phyloP scores from a whole-genome alignment of 371 early-diverging fungal genomes.

The Blakeslea trispora region DNA sequence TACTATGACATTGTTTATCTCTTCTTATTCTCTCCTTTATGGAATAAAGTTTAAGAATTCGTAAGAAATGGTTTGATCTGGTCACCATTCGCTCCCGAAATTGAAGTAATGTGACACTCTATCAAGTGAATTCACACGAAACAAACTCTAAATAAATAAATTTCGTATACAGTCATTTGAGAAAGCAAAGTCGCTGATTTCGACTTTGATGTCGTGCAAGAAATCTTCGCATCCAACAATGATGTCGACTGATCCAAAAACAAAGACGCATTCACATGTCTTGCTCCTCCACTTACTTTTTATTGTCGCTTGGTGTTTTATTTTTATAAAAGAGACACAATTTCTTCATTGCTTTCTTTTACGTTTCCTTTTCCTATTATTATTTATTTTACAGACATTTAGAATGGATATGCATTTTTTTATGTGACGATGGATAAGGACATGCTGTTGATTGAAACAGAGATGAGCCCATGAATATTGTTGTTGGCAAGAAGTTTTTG shows the following conservation, averaged over 20 bases:
- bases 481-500: conserved; percentile 24
- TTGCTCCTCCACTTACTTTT: conserved; percentile 1
- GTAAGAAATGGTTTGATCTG: no score
- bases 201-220: conserved; percentile 9
- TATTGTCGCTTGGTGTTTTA: neutral
- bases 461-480: conserved; percentile 26
- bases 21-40: no score
- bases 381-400: conserved; percentile 5
- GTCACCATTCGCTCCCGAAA: no score
- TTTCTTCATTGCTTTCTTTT: neutral
- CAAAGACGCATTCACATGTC: conserved; percentile 4
- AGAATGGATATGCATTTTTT: conserved; percentile 18
- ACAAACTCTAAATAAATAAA: no score
- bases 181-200: conserved; percentile 7
- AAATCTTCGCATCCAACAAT: conserved; percentile 4
- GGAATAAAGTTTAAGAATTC: no score
- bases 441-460: conserved; percentile 22
- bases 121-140: no score
- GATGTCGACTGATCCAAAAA: conserved; percentile 11
- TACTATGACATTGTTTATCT: no score
- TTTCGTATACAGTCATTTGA: no score
- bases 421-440: conserved; percentile 18
- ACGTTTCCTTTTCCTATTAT: neutral
- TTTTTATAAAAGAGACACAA: neutral
- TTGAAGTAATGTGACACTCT: no score